Evolutionary conservation across 2,329 filamentous ascomycete genomes (phyloP).

Genomic region (Aspergillus aculeatinus): DNA sequence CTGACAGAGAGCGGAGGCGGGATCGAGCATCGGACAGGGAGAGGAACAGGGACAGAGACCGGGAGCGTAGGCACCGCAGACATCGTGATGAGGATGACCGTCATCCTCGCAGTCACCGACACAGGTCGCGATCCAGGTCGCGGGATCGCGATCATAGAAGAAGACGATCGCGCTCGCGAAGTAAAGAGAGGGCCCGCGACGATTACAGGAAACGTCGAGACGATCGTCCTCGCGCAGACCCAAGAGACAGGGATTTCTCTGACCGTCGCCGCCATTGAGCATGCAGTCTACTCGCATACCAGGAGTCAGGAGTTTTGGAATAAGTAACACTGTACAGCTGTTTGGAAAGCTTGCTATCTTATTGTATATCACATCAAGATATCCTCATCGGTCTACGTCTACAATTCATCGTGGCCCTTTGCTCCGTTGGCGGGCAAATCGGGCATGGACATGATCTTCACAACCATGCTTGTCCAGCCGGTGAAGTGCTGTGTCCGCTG

Average conservation of each 20-base stretch:
- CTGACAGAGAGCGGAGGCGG: slow-evolving; percentile 29
- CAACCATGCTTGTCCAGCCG: slow-evolving; percentile 96
- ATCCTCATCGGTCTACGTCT: slow-evolving; percentile 16
- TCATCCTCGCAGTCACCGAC: slow-evolving; percentile 34
- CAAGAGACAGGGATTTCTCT: slow-evolving; percentile 26
- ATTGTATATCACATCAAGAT: slow-evolving; percentile 15
- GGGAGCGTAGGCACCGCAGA: slow-evolving; percentile 50
- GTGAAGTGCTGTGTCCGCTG: slow-evolving; percentile 98
- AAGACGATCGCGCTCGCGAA: slow-evolving; percentile 32
- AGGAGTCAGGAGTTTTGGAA: slow-evolving; percentile 17
- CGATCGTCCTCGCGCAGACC: slow-evolving; percentile 26
- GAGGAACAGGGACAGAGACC: slow-evolving; percentile 26
- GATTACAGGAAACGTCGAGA: slow-evolving; percentile 26
- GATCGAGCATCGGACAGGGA: slow-evolving; percentile 30
- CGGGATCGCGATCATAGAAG: slow-evolving; percentile 26
- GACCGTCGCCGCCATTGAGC: slow-evolving; percentile 20
- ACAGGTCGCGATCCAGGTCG: slow-evolving; percentile 32
- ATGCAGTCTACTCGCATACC: neutral
- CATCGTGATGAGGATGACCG: slow-evolving; percentile 33
- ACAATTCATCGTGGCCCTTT: slow-evolving; percentile 52
- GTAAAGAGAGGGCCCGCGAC: slow-evolving; percentile 28
- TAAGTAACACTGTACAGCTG: slow-evolving; percentile 14
- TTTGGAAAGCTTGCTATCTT: slow-evolving; percentile 5
- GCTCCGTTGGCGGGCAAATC: slow-evolving; percentile 51
- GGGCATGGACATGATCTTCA: slow-evolving; percentile 96